These are phyloP conservation scores for Mycena polygramma DNA, from an alignment of 768 basidiomycete species.

Conservation along the genomic window DNA sequence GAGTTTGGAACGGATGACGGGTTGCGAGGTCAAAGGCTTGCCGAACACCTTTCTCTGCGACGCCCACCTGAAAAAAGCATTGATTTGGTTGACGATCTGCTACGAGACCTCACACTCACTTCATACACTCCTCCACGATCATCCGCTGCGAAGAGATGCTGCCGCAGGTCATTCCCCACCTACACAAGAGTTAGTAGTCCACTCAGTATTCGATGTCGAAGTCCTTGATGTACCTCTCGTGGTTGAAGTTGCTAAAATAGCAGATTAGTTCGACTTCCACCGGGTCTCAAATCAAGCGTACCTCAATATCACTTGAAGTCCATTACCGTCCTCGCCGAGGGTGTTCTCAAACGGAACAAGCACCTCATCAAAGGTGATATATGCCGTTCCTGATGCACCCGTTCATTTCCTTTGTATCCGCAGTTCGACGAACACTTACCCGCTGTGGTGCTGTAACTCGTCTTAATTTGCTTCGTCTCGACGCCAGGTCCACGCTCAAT, in stretches of 20 bases:
- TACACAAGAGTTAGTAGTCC: slow-evolving; percentile 21
- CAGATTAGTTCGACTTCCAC: slow-evolving; percentile 71
- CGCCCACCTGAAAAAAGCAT: slow-evolving; percentile 66
- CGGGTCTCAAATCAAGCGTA: slow-evolving; percentile 40
- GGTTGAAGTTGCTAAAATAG: slow-evolving; percentile 70
- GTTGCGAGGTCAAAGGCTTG: slow-evolving; percentile 73
- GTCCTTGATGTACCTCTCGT: slow-evolving; percentile 57
- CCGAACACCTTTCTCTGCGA: slow-evolving; percentile 86
- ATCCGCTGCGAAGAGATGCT: slow-evolving; percentile 68
- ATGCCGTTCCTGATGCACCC: slow-evolving; percentile 67
- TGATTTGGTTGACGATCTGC: background rate
- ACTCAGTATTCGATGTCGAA: background rate
- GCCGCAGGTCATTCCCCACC: slow-evolving; percentile 77
- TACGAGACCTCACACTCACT: slow-evolving; percentile 51
- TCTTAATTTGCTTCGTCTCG: slow-evolving; percentile 86
- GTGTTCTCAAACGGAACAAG: slow-evolving; percentile 91
- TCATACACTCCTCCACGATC: slow-evolving; percentile 83
- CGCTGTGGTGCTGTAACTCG: slow-evolving; percentile 88
- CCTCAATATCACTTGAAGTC: slow-evolving; percentile 51
- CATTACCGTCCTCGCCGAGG: slow-evolving; percentile 61
- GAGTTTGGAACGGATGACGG: slow-evolving; percentile 83
- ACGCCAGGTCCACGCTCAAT: slow-evolving; percentile 61
- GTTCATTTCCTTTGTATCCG: background rate
- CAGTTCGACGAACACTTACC: slow-evolving; percentile 43
- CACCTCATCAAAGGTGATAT: slow-evolving; percentile 86